Base-by-base conservation (phyloP, 2,329 filamentous ascomycete species). In the Aspergillus caelatus region DNA sequence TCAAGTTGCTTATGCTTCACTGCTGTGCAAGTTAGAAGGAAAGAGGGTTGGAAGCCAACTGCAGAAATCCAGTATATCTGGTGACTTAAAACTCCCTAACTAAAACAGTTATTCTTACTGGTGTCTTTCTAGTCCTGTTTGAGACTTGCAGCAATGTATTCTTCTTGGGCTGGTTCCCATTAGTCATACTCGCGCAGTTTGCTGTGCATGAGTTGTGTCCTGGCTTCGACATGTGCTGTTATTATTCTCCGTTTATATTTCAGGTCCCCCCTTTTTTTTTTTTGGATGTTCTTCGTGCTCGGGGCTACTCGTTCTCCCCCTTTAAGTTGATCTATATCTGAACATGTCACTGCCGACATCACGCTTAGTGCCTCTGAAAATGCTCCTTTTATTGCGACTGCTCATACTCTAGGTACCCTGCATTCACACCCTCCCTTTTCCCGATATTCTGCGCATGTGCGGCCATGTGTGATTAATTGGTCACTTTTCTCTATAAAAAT, bases 201-300 rank as follows among this genome's bases (percentile, higher is more conserved):
- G 52, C 52, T 32, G 16, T 16, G 32, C 32, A 36, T 23, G n/a
- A 21, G 30, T 55, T 16, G 10, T 36, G 12, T 28, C 12, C 14
- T 26, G 34, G 21, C 32, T 26, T 55, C 6, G 34, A 39, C 32
- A 26, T 39, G 34, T 39, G 32, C 36, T 48, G 52, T 62, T 62
- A 55, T 39, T 41, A 50, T 62, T 67, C 60, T 64, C 45, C 66
- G 67, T 68, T 48, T 26, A 66, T 68, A 68, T 66, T 52, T 57
- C 52, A 61, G 50, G 28, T 60, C 34, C 61, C 36, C 60, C 63
- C 59, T 63, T 66, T 43, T 26, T 26, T 26, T 26, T 26, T 26
- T 53, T 53, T 26, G 41, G 9, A n/a, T 9, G 23, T 39, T 26
- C 34, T 59, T 36, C 19, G 16, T 54, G 26, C 34, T 56, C 19